These are phyloP conservation scores for Cutaneotrichosporon cavernicola DNA, from an alignment of 1,284 basidiomycete genomes.

Conservation along the genomic window DNA sequence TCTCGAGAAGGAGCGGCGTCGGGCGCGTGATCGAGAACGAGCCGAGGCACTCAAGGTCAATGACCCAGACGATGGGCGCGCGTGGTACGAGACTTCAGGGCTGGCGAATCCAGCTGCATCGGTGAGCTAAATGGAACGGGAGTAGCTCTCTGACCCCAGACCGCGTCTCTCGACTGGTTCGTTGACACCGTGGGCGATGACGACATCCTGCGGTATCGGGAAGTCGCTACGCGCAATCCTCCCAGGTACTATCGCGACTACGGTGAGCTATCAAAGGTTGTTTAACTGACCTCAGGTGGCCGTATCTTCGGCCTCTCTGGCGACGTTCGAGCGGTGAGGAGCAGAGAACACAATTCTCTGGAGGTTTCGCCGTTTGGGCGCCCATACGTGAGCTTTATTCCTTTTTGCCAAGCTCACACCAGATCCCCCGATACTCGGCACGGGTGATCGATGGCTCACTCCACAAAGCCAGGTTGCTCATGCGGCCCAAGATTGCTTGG, in stretches of 20 bases:
- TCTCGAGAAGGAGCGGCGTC: slow-evolving; percentile 24
- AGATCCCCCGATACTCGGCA: slow-evolving; percentile 24
- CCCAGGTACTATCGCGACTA: slow-evolving; percentile 37
- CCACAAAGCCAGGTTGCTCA: slow-evolving; percentile 17
- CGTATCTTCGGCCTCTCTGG: slow-evolving; percentile 31
- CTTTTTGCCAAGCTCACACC: neutral
- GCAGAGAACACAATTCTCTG: slow-evolving; percentile 30
- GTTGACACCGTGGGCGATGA: slow-evolving; percentile 38
- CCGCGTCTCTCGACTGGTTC: slow-evolving; percentile 29
- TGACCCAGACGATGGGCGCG: neutral
- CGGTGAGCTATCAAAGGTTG: slow-evolving; percentile 23
- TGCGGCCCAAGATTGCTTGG: slow-evolving; percentile 7
- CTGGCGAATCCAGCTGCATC: slow-evolving; percentile 17
- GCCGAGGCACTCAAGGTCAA: slow-evolving; percentile 21
- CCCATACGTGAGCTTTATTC: slow-evolving; percentile 36
- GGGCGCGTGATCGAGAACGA: slow-evolving; percentile 15
- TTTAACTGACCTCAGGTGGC: slow-evolving; percentile 23
- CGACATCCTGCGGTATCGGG: slow-evolving; percentile 32
- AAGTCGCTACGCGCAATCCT: slow-evolving; percentile 24
- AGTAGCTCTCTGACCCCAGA: slow-evolving; percentile 15
- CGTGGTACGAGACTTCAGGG: slow-evolving; percentile 19
- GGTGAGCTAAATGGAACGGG: neutral
- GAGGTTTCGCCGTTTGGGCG: slow-evolving; percentile 38
- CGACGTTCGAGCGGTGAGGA: slow-evolving; percentile 33
- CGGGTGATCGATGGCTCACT: slow-evolving; percentile 18